A percentile compares a stretch with the other conserved stretches of the same genome.
phyloP scores from a whole-genome alignment of 768 basidiomycete species.

The Termitomyces titanicus region DNA sequence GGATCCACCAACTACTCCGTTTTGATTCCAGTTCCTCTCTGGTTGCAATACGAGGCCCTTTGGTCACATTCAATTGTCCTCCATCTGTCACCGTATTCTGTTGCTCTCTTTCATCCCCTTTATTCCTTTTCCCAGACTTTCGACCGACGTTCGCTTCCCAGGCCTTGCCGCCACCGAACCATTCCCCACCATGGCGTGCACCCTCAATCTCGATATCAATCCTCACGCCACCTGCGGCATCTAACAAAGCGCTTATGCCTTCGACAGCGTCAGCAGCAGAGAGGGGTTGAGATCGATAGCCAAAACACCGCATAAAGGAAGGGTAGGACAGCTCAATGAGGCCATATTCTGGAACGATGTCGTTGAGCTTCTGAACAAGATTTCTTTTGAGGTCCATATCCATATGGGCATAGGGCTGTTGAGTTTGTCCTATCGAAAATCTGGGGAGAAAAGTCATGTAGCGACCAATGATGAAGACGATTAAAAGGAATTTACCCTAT shows the following conservation, averaged over 20 bases:
- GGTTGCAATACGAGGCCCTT: constrained; percentile 28
- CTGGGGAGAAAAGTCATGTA: constrained; percentile 35
- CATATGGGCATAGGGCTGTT: constrained; percentile 94
- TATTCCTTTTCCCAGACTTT: constrained; percentile 21
- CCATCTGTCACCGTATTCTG: constrained; percentile 13
- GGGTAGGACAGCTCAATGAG: constrained; percentile 91
- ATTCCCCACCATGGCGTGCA: constrained; percentile 87
- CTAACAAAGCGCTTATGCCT: constrained; percentile 79
- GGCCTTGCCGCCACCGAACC: constrained; percentile 82
- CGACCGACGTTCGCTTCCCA: constrained; percentile 61
- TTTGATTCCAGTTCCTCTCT: constrained; percentile 22
- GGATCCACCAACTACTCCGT: constrained; percentile 73
- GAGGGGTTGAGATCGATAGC: constrained; percentile 83
- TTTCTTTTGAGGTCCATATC: constrained; percentile 88
- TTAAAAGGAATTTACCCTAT: constrained; percentile 76
- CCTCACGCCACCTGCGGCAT: constrained; percentile 86
- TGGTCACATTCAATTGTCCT: neutral
- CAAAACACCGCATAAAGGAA: constrained; percentile 89
- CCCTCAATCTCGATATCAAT: constrained; percentile 92
- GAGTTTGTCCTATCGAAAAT: constrained; percentile 91
- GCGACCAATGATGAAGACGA: neutral
- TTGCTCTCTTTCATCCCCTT: constrained; percentile 13
- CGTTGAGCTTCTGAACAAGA: constrained; percentile 77
- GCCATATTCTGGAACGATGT: constrained; percentile 92
- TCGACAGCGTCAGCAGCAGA: constrained; percentile 95